A percentile compares a stretch with the other conserved stretches of the same genome.
phyloP scores from a whole-genome alignment of 164 flowering plant genomes.

The Nelumbo lutea region DNA sequence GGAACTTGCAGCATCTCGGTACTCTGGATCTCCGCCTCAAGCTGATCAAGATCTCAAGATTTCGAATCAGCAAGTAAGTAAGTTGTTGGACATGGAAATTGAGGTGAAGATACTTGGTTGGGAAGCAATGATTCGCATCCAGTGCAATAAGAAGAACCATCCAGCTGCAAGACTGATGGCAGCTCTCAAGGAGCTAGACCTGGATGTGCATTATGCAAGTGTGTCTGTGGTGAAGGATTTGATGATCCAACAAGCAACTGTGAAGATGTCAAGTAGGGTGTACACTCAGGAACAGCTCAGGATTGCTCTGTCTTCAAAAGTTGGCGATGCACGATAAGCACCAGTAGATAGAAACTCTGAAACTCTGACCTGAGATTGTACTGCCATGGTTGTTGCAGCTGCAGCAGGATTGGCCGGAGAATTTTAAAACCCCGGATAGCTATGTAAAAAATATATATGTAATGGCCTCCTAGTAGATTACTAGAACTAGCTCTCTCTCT shows the following conservation, averaged over 20 bases:
- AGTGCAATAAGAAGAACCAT: slow-evolving; percentile 61
- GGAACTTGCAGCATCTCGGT: slow-evolving; percentile 32
- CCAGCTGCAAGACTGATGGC: slow-evolving; percentile 83
- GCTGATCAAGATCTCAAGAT: slow-evolving; percentile 27
- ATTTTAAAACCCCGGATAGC: slow-evolving; percentile 14
- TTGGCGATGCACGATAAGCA: slow-evolving; percentile 26
- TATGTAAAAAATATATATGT: neutral
- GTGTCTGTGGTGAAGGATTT: slow-evolving; percentile 80
- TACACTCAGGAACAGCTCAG: slow-evolving; percentile 79
- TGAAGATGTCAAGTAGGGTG: slow-evolving; percentile 60
- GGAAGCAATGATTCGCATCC: slow-evolving; percentile 83
- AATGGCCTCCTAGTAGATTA: no score
- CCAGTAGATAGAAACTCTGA: neutral
- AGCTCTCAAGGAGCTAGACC: slow-evolving; percentile 67
- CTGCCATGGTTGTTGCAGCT: neutral
- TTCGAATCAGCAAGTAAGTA: slow-evolving; percentile 23
- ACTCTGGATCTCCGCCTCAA: slow-evolving; percentile 9
- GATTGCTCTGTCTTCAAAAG: slow-evolving; percentile 41
- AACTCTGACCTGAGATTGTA: neutral
- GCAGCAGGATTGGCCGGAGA: slow-evolving; percentile 10
- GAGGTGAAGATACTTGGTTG: slow-evolving; percentile 78
- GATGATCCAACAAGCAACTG: slow-evolving; percentile 89
- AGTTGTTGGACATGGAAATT: slow-evolving; percentile 45
- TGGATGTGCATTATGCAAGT: slow-evolving; percentile 75
- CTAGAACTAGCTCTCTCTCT: no score